Evolutionary conservation across 495 filamentous ascomycete genomes (phyloP).

Genomic region (Aspergillus ellipticus): DNA sequence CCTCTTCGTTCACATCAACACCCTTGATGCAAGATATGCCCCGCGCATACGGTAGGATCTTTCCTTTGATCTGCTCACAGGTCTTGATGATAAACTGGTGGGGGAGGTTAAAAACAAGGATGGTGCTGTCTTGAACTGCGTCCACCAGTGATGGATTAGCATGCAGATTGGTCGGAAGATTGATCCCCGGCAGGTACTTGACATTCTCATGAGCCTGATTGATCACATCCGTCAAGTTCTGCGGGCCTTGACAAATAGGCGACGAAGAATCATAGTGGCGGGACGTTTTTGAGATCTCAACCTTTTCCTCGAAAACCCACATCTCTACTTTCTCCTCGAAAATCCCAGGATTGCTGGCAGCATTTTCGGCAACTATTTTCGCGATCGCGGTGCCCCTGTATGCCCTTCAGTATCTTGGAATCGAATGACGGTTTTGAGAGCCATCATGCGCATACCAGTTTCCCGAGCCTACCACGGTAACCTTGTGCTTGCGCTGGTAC

Average conservation of each 20-base stretch:
- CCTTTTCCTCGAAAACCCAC: slow-evolving; percentile 94
- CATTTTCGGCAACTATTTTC: slow-evolving; percentile 95
- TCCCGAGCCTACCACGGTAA: slow-evolving; percentile 89
- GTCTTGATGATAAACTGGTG: slow-evolving; percentile 94
- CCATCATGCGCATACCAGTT: slow-evolving; percentile 70
- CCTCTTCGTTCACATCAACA: slow-evolving; percentile 79
- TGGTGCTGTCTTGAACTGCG: slow-evolving; percentile 74
- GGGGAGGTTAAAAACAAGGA: slow-evolving; percentile 95
- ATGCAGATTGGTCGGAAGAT: slow-evolving; percentile 79
- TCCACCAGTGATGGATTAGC: slow-evolving; percentile 85
- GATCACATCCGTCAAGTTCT: slow-evolving; percentile 87
- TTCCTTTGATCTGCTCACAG: slow-evolving; percentile 78
- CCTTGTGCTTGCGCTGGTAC: slow-evolving; percentile 76
- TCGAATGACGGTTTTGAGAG: not conserved
- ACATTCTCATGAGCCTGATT: slow-evolving; percentile 93
- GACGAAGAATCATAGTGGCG: slow-evolving; percentile 56
- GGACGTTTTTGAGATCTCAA: slow-evolving; percentile 63
- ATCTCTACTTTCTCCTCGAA: slow-evolving; percentile 92
- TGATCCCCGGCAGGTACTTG: slow-evolving; percentile 88
- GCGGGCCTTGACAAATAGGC: slow-evolving; percentile 55
- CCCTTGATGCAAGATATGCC: slow-evolving; percentile 99
- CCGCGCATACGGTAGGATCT: slow-evolving; percentile 86
- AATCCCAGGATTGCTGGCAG: slow-evolving; percentile 65
- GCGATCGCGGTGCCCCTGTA: slow-evolving; percentile 88
- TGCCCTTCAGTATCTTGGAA: not conserved